Percentiles rank a stretch among this genome's conserved stretches.
phyloP scores from a whole-genome alignment of 352 stramenopile genomes.

The Thalassiosira oceanica region DNA sequence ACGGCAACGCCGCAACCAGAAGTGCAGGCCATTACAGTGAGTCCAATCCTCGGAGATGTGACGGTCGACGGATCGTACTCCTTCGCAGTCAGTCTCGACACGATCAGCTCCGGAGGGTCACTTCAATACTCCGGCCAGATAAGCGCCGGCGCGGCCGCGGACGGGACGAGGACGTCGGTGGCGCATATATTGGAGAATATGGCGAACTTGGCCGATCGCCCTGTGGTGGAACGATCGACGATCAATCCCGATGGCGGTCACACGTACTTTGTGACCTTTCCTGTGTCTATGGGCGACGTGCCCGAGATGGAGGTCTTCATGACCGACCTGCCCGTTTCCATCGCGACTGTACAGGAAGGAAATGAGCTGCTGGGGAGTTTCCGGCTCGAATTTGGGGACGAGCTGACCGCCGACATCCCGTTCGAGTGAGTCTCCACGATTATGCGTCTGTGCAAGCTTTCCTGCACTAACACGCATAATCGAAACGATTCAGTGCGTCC shows the following conservation, averaged over 20 bases:
- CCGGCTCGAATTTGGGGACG: conserved; percentile 79
- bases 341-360: conserved; percentile 66
- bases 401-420: conserved; percentile 83
- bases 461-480: too few relatives aligned
- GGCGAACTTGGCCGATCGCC: conserved; percentile 49
- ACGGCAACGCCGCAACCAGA: conserved; percentile 73
- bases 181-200: conserved; percentile 70
- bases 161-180: conserved; percentile 52
- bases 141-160: conserved; percentile 54
- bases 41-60: conserved; percentile 80
- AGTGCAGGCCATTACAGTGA: conserved; percentile 84
- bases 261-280: conserved; percentile 80
- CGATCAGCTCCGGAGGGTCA: conserved; percentile 83
- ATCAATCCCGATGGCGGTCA: conserved; percentile 70
- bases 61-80: conserved; percentile 79
- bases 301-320: conserved; percentile 72
- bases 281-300: conserved; percentile 75
- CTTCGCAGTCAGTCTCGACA: conserved; percentile 91
- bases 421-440: too few relatives aligned
- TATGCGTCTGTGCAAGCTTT: too few relatives aligned
- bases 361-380: conserved; percentile 81
- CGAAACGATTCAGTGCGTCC: too few relatives aligned
- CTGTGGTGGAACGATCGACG: conserved; percentile 35
- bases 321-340: conserved; percentile 53
- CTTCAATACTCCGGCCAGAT: conserved; percentile 91